Evolutionary conservation across 208 protist genomes (phyloP).

Genomic region (Acanthamoeba quina): DNA sequence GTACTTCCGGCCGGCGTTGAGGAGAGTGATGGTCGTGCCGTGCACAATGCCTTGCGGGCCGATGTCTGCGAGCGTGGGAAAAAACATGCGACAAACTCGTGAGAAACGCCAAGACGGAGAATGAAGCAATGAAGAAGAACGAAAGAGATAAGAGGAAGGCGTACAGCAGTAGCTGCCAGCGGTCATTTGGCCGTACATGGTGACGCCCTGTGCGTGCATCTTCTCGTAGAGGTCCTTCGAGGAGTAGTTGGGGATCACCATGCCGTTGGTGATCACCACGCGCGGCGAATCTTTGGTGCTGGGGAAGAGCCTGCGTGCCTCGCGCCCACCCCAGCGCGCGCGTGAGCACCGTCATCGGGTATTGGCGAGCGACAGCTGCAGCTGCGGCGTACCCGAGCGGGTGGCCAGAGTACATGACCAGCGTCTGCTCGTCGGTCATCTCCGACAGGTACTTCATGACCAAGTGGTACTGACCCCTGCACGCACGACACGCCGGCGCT

Average conservation of each 20-base stretch:
- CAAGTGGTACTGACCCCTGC: conserved; percentile 91
- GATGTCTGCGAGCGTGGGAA: conserved; percentile 87
- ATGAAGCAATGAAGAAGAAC: conserved; percentile 8
- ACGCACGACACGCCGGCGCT: not conserved
- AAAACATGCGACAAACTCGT: not conserved
- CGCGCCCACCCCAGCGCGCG: conserved; percentile 2
- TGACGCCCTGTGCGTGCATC: conserved; percentile 88
- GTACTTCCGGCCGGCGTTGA: conserved; percentile 94
- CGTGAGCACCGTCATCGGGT: not conserved
- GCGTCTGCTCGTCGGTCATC: conserved; percentile 92
- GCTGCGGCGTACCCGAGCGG: conserved; percentile 86
- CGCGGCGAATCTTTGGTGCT: conserved; percentile 87
- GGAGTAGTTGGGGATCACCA: conserved; percentile 95
- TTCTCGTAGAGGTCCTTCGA: conserved; percentile 85
- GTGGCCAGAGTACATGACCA: conserved; percentile 92
- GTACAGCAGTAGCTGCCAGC: conserved; percentile 90
- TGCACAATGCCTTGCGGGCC: conserved; percentile 94
- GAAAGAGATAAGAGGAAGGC: not conserved
- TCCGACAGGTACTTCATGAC: conserved; percentile 92
- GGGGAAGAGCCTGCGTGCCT: conserved; percentile 89
- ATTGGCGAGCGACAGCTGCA: not conserved
- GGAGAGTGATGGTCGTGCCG: conserved; percentile 93
- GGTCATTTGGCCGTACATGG: conserved; percentile 95
- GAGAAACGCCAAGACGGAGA: not conserved
- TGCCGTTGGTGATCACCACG: conserved; percentile 93